A percentile compares a stretch with the other conserved stretches of the same genome.
phyloP scores from a whole-genome alignment of 225 moss, liverwort and hornwort species.

The Anthoceros angustus region DNA sequence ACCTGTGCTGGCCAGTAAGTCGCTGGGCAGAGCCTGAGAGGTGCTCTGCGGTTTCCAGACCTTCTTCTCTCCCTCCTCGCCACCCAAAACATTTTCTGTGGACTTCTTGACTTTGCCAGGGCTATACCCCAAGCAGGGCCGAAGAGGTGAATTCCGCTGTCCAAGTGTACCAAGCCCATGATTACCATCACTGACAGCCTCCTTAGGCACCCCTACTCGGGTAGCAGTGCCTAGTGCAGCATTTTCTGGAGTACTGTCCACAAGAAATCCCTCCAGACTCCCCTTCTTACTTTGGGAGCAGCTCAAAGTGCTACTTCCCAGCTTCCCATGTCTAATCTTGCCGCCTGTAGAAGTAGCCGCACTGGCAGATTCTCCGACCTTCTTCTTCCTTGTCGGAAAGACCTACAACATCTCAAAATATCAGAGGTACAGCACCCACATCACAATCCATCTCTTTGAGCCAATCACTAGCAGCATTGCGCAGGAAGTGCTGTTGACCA shows the following conservation, averaged over 20 bases:
- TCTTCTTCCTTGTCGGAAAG: background rate
- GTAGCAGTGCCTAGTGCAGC: background rate
- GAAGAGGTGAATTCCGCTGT: background rate
- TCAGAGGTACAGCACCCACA: background rate
- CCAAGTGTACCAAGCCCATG: background rate
- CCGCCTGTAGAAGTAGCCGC: background rate
- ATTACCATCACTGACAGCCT: background rate
- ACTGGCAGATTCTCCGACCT: background rate
- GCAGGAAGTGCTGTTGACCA: no score
- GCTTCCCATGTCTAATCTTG: background rate
- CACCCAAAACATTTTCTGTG: background rate
- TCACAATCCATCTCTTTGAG: background rate
- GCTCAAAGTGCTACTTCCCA: background rate
- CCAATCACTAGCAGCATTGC: no score
- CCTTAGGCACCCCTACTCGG: background rate
- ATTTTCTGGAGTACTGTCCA: background rate
- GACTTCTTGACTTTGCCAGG: background rate
- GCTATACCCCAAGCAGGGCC: background rate
- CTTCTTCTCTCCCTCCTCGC: background rate
- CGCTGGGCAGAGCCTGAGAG: no score
- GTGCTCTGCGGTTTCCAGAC: no score
- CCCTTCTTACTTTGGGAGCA: background rate
- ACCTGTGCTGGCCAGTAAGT: no score
- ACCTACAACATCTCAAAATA: background rate
- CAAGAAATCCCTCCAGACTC: background rate